Evolutionary conservation across 768 basidiomycete species (phyloP).

Genomic region (Vishniacozyma victoriae): DNA sequence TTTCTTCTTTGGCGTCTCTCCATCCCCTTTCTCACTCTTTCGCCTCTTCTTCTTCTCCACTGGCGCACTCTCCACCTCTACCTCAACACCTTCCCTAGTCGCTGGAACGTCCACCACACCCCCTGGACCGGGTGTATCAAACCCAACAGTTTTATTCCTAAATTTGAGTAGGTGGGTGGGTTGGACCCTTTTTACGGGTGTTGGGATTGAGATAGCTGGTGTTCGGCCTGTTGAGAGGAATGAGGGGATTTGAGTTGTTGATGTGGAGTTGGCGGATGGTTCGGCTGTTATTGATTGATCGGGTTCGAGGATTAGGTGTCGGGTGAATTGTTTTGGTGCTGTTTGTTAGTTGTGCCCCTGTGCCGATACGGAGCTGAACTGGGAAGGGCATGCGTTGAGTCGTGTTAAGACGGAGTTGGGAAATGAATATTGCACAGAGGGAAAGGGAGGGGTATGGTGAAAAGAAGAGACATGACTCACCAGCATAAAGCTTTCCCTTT

Average conservation of each 20-base stretch:
- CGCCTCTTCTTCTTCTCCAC: slow-evolving; percentile 16
- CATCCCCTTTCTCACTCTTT: slow-evolving; percentile 8
- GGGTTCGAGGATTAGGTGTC: slow-evolving; percentile 33
- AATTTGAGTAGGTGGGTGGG: slow-evolving; percentile 41
- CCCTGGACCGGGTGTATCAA: slow-evolving; percentile 28
- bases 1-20: too few species aligned
- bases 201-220: slow-evolving; percentile 1
- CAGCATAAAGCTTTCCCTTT: slow-evolving; percentile 30
- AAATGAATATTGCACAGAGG: too few species aligned
- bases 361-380: too few species aligned
- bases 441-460: too few species aligned
- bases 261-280: not conserved
- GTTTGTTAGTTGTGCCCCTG: too few species aligned
- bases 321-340: slow-evolving; percentile 39
- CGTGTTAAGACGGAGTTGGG: too few species aligned
- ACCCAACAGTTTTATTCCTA: slow-evolving; percentile 40
- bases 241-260: not conserved
- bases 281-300: too few species aligned
- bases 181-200: slow-evolving; percentile 25
- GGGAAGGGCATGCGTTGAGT: too few species aligned
- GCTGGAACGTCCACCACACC: not conserved
- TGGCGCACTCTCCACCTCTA: slow-evolving; percentile 2
- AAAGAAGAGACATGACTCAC: slow-evolving; percentile 18
- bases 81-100: not conserved
- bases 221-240: not conserved